Evolutionary conservation across 495 filamentous ascomycete species (phyloP).

Genomic region (Niebla homalea): DNA sequence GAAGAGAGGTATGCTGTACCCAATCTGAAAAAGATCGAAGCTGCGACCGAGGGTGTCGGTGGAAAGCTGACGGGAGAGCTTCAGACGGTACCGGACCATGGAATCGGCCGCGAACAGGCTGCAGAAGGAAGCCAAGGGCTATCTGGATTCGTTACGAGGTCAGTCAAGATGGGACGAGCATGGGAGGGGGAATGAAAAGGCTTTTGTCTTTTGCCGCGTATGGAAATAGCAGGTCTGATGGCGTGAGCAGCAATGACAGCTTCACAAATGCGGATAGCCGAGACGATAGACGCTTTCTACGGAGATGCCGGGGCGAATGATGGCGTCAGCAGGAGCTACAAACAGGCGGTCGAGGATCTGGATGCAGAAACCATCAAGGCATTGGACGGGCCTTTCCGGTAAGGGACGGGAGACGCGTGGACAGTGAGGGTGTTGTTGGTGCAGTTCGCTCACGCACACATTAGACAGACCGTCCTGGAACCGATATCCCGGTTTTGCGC

Average conservation of each 20-base stretch:
- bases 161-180: not conserved
- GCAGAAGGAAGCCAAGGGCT: constrained; percentile 96
- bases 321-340: constrained; percentile 89
- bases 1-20: constrained; percentile 60
- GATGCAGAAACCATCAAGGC: constrained; percentile 98
- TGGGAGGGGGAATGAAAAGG: not conserved
- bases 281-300: constrained; percentile 99
- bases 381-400: constrained; percentile 91
- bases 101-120: constrained; percentile 81
- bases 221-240: too few relatives aligned
- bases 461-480: constrained; percentile 80
- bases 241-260: constrained; percentile 78
- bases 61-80: constrained; percentile 11
- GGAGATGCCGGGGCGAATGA: constrained; percentile 89
- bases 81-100: constrained; percentile 86
- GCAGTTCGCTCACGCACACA: not conserved
- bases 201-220: too few relatives aligned
- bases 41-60: not conserved
- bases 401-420: constrained; percentile 6
- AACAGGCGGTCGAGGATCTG: constrained; percentile 92
- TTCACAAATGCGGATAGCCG: constrained; percentile 97
- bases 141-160: constrained; percentile 89
- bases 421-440: not conserved
- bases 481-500: constrained; percentile 91
- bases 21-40: not conserved